A percentile compares a stretch with the other conserved stretches of the same genome.
Conservation (phyloP, 106 monocot genomes). For the Allium sativum region DNA sequence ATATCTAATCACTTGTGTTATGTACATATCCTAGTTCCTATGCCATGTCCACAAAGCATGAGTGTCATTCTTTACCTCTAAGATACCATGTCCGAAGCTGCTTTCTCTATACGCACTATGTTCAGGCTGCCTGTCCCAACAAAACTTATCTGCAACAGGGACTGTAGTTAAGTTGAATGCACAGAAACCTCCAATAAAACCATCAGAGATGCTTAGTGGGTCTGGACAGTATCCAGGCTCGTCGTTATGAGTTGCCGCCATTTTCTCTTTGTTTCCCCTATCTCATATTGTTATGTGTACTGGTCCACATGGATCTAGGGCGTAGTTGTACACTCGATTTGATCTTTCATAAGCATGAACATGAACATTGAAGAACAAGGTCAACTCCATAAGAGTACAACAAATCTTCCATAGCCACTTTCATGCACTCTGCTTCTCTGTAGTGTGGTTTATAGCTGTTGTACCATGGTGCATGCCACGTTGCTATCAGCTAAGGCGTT, state of each 20-base stretch:
- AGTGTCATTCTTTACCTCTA: too few relatives aligned
- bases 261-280: constrained; percentile 87
- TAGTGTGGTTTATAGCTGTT: constrained; percentile 75
- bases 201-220: constrained; percentile 41
- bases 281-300: constrained; percentile 91
- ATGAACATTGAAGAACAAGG: constrained; percentile 79
- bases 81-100: constrained; percentile 73
- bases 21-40: constrained; percentile 55
- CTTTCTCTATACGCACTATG: constrained; percentile 57
- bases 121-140: constrained; percentile 55
- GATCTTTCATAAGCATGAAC: constrained; percentile 8
- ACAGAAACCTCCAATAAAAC: too few relatives aligned
- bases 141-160: constrained; percentile 42
- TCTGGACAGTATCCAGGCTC: constrained; percentile 71
- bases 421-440: constrained; percentile 89
- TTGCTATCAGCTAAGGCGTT: constrained; percentile 83
- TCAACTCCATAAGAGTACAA: constrained; percentile 69
- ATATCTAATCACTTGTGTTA: constrained; percentile 45
- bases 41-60: constrained; percentile 93
- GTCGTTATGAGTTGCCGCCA: constrained; percentile 48
- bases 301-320: constrained; percentile 39
- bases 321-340: too few relatives aligned
- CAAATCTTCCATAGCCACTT: constrained; percentile 81
- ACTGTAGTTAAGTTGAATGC: constrained; percentile 65
- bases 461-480: constrained; percentile 93